Evolutionary conservation across 495 filamentous ascomycete genomes (phyloP).

Genomic region (Aspergillus bridgeri): DNA sequence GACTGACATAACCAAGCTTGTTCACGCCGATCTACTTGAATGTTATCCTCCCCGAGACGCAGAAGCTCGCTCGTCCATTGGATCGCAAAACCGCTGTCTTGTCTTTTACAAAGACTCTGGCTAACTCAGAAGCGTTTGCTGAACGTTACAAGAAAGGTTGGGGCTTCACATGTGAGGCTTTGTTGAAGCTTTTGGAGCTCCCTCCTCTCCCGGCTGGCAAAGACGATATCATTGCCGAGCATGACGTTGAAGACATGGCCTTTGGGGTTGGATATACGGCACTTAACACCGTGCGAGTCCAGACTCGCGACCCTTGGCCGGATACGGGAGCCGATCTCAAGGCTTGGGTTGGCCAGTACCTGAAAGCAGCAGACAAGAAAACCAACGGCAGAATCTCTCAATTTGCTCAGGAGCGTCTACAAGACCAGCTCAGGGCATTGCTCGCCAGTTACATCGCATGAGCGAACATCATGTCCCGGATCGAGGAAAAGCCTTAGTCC

Average conservation of each 20-base stretch:
- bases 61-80: conserved; percentile 76
- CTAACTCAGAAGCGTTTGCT: conserved; percentile 76
- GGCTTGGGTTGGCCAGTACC: conserved; percentile 70
- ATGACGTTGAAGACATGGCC: conserved; percentile 88
- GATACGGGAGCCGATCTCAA: conserved; percentile 73
- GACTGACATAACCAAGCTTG: conserved; percentile 45
- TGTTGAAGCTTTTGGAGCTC: conserved; percentile 84
- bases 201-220: conserved; percentile 68
- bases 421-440: conserved; percentile 51
- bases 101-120: conserved; percentile 84
- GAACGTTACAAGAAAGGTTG: conserved; percentile 78
- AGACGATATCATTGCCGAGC: conserved; percentile 75
- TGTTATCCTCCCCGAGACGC: conserved; percentile 83
- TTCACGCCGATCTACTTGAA: conserved; percentile 80
- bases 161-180: conserved; percentile 77
- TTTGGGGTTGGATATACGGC: conserved; percentile 93
- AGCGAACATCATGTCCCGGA: neutral
- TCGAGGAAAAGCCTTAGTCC: neutral
- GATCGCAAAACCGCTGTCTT: conserved; percentile 94
- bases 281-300: conserved; percentile 78
- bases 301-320: conserved; percentile 69
- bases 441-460: conserved; percentile 55
- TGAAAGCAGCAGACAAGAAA: conserved; percentile 59
- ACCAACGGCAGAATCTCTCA: conserved; percentile 51
- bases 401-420: conserved; percentile 57